Evolutionary conservation across 2,329 filamentous ascomycete genomes (phyloP).

Genomic region (Penicillium brasilianum): DNA sequence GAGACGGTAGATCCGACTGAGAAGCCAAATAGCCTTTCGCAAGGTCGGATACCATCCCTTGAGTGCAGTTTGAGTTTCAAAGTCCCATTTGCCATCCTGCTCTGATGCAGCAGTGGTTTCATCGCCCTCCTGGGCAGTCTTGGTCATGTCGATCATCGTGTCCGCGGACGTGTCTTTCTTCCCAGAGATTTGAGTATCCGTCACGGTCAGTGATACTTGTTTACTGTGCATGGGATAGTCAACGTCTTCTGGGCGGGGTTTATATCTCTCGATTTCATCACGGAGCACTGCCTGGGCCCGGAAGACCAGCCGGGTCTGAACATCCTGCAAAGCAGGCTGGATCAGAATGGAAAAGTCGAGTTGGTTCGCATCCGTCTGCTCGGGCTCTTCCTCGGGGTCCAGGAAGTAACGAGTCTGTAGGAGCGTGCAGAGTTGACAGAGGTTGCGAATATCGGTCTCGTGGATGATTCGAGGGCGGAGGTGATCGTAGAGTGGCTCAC

Average conservation of each 20-base stretch:
- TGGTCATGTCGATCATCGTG: conserved; percentile 50
- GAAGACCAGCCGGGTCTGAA: conserved; percentile 70
- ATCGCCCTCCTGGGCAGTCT: conserved; percentile 55
- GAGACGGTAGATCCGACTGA: conserved; percentile 71
- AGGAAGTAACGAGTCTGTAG: conserved; percentile 70
- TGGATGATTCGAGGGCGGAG: conserved; percentile 69
- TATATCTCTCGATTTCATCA: conserved; percentile 70
- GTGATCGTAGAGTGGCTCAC: conserved; percentile 70
- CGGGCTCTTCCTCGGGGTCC: conserved; percentile 60
- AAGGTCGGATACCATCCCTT: conserved; percentile 70
- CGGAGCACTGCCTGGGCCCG: conserved; percentile 66
- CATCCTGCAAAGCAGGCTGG: conserved; percentile 69
- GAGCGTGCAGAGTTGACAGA: conserved; percentile 70
- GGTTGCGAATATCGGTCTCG: conserved; percentile 68
- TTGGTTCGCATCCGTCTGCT: conserved; percentile 56
- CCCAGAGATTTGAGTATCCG: conserved; percentile 58
- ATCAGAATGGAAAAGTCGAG: conserved; percentile 68
- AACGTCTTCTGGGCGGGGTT: conserved; percentile 67
- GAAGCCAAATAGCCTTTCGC: conserved; percentile 69
- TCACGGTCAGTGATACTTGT: conserved; percentile 48
- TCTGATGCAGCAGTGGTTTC: conserved; percentile 54
- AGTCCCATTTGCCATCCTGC: conserved; percentile 56
- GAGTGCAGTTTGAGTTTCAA: conserved; percentile 62
- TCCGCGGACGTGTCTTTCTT: conserved; percentile 53
- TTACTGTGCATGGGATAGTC: conserved; percentile 64